Evolutionary conservation across 805 yeast genomes (phyloP).

Genomic region (Kazachstania viticola): DNA sequence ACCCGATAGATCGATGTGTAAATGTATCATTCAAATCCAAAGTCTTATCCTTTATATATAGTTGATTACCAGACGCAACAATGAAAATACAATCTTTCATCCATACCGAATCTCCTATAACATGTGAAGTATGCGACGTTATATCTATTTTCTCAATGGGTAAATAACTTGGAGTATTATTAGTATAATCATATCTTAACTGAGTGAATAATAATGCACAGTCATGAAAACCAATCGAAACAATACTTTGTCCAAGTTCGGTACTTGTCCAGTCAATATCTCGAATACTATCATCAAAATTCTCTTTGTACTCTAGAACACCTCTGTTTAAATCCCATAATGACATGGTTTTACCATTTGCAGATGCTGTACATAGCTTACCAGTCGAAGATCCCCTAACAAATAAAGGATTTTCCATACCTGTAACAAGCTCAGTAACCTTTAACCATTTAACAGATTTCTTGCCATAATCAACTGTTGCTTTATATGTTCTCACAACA

Average conservation of each 20-base stretch:
- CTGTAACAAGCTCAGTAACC: slow-evolving; percentile 42
- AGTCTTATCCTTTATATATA: slow-evolving; percentile 66
- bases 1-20: slow-evolving; percentile 44
- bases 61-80: slow-evolving; percentile 82
- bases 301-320: slow-evolving; percentile 49
- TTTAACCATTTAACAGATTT: slow-evolving; percentile 40
- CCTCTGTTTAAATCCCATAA: slow-evolving; percentile 74
- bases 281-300: slow-evolving; percentile 33
- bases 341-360: slow-evolving; percentile 36
- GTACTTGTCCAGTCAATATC: slow-evolving; percentile 88
- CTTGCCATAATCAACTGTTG: slow-evolving; percentile 17
- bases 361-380: slow-evolving; percentile 65
- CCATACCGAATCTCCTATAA: slow-evolving; percentile 87
- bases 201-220: slow-evolving; percentile 65
- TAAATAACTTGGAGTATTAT: slow-evolving; percentile 63
- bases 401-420: slow-evolving; percentile 37
- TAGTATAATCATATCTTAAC: slow-evolving; percentile 80
- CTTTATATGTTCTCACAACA: slow-evolving; percentile 36
- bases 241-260: slow-evolving; percentile 50
- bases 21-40: slow-evolving; percentile 45
- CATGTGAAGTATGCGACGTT: slow-evolving; percentile 59
- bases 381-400: slow-evolving; percentile 67
- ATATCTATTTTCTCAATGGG: slow-evolving; percentile 66
- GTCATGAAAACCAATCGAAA: slow-evolving; percentile 67
- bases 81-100: slow-evolving; percentile 65